Evolutionary conservation across 148 eudicot species (phyloP).

Genomic region (Spergularia marina): DNA sequence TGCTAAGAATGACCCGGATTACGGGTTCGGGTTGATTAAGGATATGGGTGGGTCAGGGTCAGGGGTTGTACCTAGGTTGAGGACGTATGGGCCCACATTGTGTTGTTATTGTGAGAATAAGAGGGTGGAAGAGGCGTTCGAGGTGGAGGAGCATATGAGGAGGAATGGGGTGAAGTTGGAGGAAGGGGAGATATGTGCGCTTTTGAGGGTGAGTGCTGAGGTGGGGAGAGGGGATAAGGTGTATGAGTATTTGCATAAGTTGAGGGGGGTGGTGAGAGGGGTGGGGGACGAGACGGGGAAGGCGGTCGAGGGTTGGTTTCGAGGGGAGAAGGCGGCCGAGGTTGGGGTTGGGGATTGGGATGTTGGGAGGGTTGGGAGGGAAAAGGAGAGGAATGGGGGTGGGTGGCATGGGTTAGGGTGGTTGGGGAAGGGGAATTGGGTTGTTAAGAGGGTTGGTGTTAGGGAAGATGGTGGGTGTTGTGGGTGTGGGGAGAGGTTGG

Average conservation of each 20-base stretch:
- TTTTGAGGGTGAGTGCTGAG: constrained; percentile 69
- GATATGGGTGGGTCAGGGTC: constrained; percentile 27
- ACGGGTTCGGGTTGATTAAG: constrained; percentile 60
- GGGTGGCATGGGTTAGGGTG: constrained; percentile 98
- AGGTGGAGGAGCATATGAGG: constrained; percentile 63
- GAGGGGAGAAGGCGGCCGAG: constrained; percentile 42
- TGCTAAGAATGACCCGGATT: constrained; percentile 56
- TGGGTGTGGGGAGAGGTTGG: constrained; percentile 61
- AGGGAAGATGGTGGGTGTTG: constrained; percentile 48
- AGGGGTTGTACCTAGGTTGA: constrained; percentile 48
- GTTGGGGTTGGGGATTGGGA: constrained; percentile 54
- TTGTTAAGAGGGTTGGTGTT: constrained; percentile 42
- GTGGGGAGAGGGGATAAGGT: constrained; percentile 53
- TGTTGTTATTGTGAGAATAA: constrained; percentile 44
- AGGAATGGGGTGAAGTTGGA: constrained; percentile 46
- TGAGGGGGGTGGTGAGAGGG: constrained; percentile 54
- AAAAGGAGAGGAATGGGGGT: constrained; percentile 61
- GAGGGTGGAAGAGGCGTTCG: constrained; percentile 64
- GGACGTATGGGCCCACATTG: constrained; percentile 75
- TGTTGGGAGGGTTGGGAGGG: constrained; percentile 45
- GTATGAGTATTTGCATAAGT: constrained; percentile 80
- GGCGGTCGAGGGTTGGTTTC: constrained; percentile 67
- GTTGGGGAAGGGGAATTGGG: constrained; percentile 81
- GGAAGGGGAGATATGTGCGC: constrained; percentile 57
- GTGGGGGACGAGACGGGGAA: constrained; percentile 50